phyloP scores from a whole-genome alignment of 75 land plant genomes.

The Ceratopteris richardii region DNA sequence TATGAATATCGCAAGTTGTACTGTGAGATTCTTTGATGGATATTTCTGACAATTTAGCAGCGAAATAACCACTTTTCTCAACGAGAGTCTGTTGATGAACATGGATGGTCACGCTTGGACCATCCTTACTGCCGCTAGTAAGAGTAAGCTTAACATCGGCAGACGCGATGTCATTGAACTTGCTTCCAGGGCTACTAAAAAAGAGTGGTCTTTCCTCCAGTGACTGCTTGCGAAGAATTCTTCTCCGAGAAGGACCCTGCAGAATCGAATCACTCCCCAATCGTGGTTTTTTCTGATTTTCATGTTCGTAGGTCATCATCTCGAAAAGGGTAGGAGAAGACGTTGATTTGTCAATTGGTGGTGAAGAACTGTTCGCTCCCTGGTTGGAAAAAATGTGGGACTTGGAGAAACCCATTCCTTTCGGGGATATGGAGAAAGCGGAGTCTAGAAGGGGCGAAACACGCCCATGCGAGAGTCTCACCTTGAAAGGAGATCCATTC shows the following conservation, averaged over 20 bases:
- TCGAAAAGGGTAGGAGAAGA: slow-evolving; percentile 91
- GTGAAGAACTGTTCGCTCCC: too few species aligned
- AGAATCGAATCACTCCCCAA: too few species aligned
- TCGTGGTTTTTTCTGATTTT: slow-evolving; percentile 14
- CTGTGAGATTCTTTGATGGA: too few species aligned
- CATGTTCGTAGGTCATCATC: slow-evolving; percentile 93
- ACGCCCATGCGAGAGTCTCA: slow-evolving; percentile 43
- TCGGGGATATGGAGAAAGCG: slow-evolving; percentile 5
- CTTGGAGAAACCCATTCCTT: too few species aligned
- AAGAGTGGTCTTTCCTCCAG: slow-evolving; percentile 35
- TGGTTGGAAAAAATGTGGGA: slow-evolving; percentile 22
- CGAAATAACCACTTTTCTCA: slow-evolving; percentile 64
- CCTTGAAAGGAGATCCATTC: slow-evolving; percentile 29
- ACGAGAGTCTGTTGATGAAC: slow-evolving; percentile 71
- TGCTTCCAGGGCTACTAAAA: slow-evolving; percentile 56
- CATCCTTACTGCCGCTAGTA: slow-evolving; percentile 44
- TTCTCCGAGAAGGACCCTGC: not conserved
- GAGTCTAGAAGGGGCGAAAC: slow-evolving; percentile 28
- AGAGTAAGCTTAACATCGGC: slow-evolving; percentile 71
- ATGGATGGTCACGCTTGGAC: slow-evolving; percentile 44
- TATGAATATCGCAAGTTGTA: slow-evolving; percentile 14
- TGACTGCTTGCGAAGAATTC: too few species aligned
- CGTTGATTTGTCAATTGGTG: slow-evolving; percentile 33
- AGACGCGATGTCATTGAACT: slow-evolving; percentile 53
- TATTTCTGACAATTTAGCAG: slow-evolving; percentile 52